phyloP scores from a whole-genome alignment of 139 green algal species.

The Micromonas commoda region DNA sequence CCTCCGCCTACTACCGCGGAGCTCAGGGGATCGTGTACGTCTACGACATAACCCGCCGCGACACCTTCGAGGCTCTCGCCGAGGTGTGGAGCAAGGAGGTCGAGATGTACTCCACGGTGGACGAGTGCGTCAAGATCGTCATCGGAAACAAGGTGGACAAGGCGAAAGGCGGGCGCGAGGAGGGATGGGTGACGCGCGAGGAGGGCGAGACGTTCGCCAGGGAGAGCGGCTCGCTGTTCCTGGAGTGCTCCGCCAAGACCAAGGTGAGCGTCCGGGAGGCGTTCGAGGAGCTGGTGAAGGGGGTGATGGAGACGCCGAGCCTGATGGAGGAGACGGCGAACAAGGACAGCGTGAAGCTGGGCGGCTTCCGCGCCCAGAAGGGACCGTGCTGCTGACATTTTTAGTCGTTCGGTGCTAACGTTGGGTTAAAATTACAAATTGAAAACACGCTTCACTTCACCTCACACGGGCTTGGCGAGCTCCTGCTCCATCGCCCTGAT shows the following conservation, averaged over 20 bases:
- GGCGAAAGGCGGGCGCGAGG: no score
- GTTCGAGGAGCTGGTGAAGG: conserved; percentile 83
- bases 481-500: conserved; percentile 52
- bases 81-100: conserved; percentile 90
- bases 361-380: not conserved
- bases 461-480: conserved; percentile 1
- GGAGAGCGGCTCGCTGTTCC: conserved; percentile 77
- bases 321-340: conserved; percentile 37
- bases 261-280: conserved; percentile 58
- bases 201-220: conserved; percentile 71
- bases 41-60: conserved; percentile 83
- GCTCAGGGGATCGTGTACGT: conserved; percentile 78
- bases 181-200: conserved; percentile 62
- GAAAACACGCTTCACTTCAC: no score
- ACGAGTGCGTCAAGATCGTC: conserved; percentile 85
- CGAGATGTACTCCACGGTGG: conserved; percentile 87
- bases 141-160: conserved; percentile 93
- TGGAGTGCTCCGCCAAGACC: conserved; percentile 84
- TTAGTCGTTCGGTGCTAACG: no score
- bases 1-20: conserved; percentile 89
- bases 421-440: no score
- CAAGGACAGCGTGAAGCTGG: not conserved
- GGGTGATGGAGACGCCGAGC: conserved; percentile 54
- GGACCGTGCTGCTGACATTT: not conserved
- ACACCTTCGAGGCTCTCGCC: conserved; percentile 81